These are phyloP conservation scores for Lyophyllum shimeji DNA, from an alignment of 768 basidiomycete genomes.

Conservation along the genomic window DNA sequence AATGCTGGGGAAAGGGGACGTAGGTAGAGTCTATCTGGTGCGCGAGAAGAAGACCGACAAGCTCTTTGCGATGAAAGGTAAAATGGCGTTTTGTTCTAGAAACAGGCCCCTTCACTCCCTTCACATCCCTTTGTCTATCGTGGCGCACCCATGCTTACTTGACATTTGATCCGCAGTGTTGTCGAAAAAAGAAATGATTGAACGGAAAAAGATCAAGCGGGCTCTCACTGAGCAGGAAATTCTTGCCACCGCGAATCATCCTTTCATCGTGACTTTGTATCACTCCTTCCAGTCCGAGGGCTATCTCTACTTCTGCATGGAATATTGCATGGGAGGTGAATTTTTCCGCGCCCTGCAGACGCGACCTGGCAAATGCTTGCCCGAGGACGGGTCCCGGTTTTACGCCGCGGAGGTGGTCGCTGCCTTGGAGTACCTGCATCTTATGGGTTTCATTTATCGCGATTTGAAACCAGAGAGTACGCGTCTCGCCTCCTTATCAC, in stretches of 20 bases:
- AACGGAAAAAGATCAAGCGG: constrained; percentile 98
- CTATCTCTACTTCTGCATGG: constrained; percentile 98
- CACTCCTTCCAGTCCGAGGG: constrained; percentile 99
- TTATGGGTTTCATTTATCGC: constrained; percentile 99
- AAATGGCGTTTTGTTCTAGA: constrained; percentile 26
- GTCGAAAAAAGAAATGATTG: constrained; percentile 99
- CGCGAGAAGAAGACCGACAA: constrained; percentile 97
- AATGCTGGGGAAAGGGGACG: constrained; percentile 98
- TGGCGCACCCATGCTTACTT: constrained; percentile 34
- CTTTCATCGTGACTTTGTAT: constrained; percentile 98
- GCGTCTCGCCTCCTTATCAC: constrained; percentile 32
- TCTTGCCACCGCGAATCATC: constrained; percentile 96
- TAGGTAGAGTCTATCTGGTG: constrained; percentile 97
- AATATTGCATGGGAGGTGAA: constrained; percentile 99
- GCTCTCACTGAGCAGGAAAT: constrained; percentile 99
- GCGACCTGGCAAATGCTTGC: constrained; percentile 92
- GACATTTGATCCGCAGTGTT: constrained; percentile 64
- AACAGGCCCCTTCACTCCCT: constrained; percentile 21
- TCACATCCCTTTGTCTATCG: constrained; percentile 16
- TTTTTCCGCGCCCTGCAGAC: constrained; percentile 98
- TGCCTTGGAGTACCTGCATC: constrained; percentile 96
- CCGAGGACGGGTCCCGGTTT: constrained; percentile 94
- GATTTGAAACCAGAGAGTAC: constrained; percentile 99
- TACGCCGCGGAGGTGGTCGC: constrained; percentile 99
- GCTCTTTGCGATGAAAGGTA: constrained; percentile 99